These are phyloP conservation scores for Nicotiana benthamiana DNA, from an alignment of 257 asterid species.

Conservation along the genomic window DNA sequence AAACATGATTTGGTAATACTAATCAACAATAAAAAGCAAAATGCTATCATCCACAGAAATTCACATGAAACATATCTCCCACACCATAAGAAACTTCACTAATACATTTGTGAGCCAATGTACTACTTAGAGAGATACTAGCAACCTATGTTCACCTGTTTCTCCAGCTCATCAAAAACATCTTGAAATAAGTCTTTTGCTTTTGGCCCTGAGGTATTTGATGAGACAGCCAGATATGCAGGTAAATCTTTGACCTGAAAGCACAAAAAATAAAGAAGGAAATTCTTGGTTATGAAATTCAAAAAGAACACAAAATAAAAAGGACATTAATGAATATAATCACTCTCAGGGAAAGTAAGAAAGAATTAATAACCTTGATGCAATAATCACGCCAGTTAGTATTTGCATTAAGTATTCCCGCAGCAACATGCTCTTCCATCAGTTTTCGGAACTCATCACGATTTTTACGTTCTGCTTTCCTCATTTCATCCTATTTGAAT, in stretches of 20 bases:
- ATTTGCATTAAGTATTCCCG: slow-evolving; percentile 57
- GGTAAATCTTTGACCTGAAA: slow-evolving; percentile 76
- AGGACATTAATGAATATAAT: background rate
- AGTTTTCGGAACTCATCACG: slow-evolving; percentile 97
- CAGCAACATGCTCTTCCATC: slow-evolving; percentile 82
- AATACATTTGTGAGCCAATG: background rate
- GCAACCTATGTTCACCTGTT: slow-evolving; percentile 45
- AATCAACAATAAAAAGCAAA: background rate
- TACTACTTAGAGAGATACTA: background rate
- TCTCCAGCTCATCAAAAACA: slow-evolving; percentile 78
- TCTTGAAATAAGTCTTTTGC: slow-evolving; percentile 87
- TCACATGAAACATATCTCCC: background rate
- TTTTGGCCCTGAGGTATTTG: slow-evolving; percentile 70
- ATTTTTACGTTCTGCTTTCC: slow-evolving; percentile 79
- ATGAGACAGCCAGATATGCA: slow-evolving; percentile 70
- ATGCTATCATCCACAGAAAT: background rate
- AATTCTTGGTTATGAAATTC: background rate
- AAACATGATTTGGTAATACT: background rate
- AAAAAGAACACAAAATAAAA: background rate
- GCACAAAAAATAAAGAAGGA: background rate
- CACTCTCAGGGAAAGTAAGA: background rate
- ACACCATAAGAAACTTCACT: background rate
- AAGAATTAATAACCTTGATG: slow-evolving; percentile 44
- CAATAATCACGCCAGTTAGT: slow-evolving; percentile 90
- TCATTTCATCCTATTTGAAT: slow-evolving; percentile 61